Conservation (phyloP, 1,139 yeast genomes). For the Casaregolazyma lundiana region DNA sequence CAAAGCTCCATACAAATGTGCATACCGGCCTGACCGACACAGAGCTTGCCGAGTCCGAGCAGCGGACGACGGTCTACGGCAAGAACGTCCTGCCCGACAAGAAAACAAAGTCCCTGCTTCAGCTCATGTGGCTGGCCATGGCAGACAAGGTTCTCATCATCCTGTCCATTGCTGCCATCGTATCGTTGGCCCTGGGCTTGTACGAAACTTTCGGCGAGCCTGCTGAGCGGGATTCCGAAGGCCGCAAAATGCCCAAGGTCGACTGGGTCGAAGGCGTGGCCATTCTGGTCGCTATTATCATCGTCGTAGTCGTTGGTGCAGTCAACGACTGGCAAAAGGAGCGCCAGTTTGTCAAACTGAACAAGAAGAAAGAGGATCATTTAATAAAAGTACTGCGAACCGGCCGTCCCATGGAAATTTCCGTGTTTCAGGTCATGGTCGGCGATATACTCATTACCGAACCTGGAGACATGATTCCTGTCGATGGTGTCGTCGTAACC, state of each 20-base stretch:
- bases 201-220: conserved; percentile 90
- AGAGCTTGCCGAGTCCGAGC: conserved; percentile 15
- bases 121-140: conserved; percentile 75
- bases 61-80: conserved; percentile 54
- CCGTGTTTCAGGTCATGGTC: conserved; percentile 71
- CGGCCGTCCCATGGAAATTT: conserved; percentile 62
- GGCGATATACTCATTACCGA: conserved; percentile 82
- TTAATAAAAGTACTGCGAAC: conserved; percentile 70
- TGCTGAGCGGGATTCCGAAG: conserved; percentile 70
- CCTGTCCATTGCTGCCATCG: conserved; percentile 77
- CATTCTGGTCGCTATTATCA: conserved; percentile 81
- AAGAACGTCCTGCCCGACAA: conserved; percentile 66
- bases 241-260: conserved; percentile 68
- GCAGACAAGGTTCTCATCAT: conserved; percentile 87
- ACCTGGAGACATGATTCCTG: conserved; percentile 93
- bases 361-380: conserved; percentile 73
- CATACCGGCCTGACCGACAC: conserved; percentile 29
- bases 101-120: conserved; percentile 59
- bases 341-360: conserved; percentile 82
- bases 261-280: conserved; percentile 99
- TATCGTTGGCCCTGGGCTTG: conserved; percentile 84
- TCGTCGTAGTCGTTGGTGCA: conserved; percentile 91
- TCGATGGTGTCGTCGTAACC: conserved; percentile 70
- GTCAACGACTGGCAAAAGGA: conserved; percentile 96
- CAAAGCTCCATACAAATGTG: conserved; percentile 30